Evolutionary conservation across 208 protist species (phyloP), one percentile per base, ranked within the genome.

Genomic region (Eutreptiella sp.): DNA sequence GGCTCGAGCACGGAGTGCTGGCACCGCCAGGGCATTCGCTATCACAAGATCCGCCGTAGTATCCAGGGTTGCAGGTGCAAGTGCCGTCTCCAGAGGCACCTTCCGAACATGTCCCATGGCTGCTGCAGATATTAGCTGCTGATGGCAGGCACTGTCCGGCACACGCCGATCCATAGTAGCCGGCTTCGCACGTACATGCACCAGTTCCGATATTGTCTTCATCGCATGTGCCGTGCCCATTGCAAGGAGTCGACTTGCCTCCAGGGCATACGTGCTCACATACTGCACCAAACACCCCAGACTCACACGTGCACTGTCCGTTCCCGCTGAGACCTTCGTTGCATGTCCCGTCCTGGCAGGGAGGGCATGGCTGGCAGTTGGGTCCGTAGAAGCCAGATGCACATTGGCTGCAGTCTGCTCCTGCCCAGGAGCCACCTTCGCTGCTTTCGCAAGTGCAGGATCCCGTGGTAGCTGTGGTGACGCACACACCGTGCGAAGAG

Each of bases 61-160:
- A 72, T 21, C 62, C 67, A 19, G 61, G 14, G 26, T 63, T n/a
- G 36, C 70, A 76, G 7, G n/a, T n/a, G 35, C 70, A 72, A 39
- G 47, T 3, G 33, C 57, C 5, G 55, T 3, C 63, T 7, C 58
- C 58, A 4, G 14, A 4, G 16, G 27, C 45, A 23, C 58, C 58
- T 7, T 64, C 19, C 7, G 48, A 62, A 50, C 58, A 64, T 4
- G 21, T 16, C 58, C 58, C 7, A 24, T 23, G 9, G 27, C n/a
- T 19, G n/a, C n/a, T n/a, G n/a, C n/a, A n/a, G n/a, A n/a, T n/a
- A n/a, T n/a, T n/a, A n/a, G n/a, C n/a, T n/a, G n/a, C n/a, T n/a
- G n/a, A n/a, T n/a, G n/a, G n/a, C n/a, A 24, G 43, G 43, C 43
- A 48, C 23, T n/a, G 21, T 14, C 14, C 19, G 43, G 9, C 14